Base-by-base conservation (phyloP, 306 rosid species). In the Lotus japonicus region DNA sequence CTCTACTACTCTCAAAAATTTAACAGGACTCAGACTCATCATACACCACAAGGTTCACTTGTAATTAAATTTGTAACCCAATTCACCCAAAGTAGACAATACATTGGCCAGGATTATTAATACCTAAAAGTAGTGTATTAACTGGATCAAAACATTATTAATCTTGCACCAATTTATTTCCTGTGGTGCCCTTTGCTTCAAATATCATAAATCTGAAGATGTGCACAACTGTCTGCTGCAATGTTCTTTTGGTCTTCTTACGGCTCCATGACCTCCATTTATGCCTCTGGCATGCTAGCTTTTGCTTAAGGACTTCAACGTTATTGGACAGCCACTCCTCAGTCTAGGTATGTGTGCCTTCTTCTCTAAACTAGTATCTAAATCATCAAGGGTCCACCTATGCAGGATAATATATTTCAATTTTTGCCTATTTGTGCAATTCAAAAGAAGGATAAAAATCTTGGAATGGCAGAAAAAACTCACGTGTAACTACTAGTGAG, bases 261-360 rank as follows among this genome's bases (percentile, higher is more conserved):
- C n/a, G n/a, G n/a, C n/a, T 28, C 33, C 5, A 1, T 28, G 33
- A 28, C 69, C 33, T 4, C 33, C 33, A 28, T 28, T 41, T 36
- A 48, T 50, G 65, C 60, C 45, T 60, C 33, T 21, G 26, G 26
- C 26, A 26, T 26, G 31, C 31, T 26, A 26, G 31, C 31, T 63
- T 14, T 61, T 63, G 78, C 58, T 62, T 2, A 89, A 54, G 62
- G 84, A 59, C 82, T 73, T 83, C 90, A 89, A 75, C 15, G 96
- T 84, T 74, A 89, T 79, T 51, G 88, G 96, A 59, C 79, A 86
- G 6, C 96, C 90, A 33, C 84, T 83, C 51, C 77, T 72, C 14
- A 89, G 75, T 55, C 92, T 83, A 46, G 88, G 92, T 79, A 89
- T 81, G 63, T 79, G 92, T 63, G 92, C 77, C 65, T 83, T 89